A percentile compares a stretch with the other conserved stretches of the same genome.
Conservation (phyloP, 176 grass and related monocot genomes). For the Tillandsia fasciculata region DNA sequence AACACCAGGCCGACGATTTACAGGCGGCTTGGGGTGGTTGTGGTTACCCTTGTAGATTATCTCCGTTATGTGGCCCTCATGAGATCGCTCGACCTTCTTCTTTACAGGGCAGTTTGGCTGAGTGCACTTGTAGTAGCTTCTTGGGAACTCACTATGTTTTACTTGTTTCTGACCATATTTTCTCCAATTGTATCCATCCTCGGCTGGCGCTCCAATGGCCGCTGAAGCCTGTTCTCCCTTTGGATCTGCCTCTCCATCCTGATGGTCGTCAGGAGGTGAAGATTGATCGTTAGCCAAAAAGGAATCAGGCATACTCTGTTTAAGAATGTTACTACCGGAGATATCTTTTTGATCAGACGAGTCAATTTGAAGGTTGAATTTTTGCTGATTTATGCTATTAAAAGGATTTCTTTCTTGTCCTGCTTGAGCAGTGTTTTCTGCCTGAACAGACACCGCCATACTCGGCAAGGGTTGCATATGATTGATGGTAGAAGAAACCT, state of each 20-base stretch:
- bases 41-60: conserved; percentile 91
- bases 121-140: conserved; percentile 98
- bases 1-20: conserved; percentile 18
- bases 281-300: conserved; percentile 6
- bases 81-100: conserved; percentile 93
- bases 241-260: background rate
- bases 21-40: conserved; percentile 45
- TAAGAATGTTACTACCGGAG: conserved; percentile 16
- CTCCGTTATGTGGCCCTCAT: conserved; percentile 76
- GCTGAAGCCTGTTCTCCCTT: conserved; percentile 21
- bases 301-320: conserved; percentile 10
- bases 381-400: conserved; percentile 13
- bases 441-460: conserved; percentile 1
- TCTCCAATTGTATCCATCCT: conserved; percentile 92
- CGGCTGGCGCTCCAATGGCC: conserved; percentile 22
- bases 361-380: conserved; percentile 4
- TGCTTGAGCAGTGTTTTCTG: background rate
- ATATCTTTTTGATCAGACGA: conserved; percentile 33
- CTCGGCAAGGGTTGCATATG: conserved; percentile 7
- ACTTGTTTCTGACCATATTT: conserved; percentile 99
- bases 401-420: background rate
- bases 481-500: conserved; percentile 4
- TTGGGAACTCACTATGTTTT: conserved; percentile 86
- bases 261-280: conserved; percentile 15
- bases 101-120: conserved; percentile 70